phyloP scores from a whole-genome alignment of 2,329 filamentous ascomycete species.

The Dendryphion nanum region DNA sequence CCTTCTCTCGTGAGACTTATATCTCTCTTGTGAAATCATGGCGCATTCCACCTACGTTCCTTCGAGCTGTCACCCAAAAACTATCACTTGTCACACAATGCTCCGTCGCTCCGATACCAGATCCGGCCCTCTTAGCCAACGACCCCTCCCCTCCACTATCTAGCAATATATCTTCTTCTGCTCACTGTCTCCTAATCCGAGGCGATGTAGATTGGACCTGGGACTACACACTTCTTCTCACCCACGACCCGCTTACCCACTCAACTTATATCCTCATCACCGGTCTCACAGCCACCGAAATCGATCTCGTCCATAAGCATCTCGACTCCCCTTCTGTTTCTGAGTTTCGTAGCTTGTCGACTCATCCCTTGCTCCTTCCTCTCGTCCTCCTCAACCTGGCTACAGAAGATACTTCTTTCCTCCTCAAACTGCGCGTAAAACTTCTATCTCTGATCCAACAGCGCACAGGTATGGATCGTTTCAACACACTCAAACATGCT shows the following conservation, averaged over 20 bases:
- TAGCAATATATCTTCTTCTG: slow-evolving; percentile 6
- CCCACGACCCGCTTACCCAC: slow-evolving; percentile 5
- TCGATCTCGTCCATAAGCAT: slow-evolving; percentile 11
- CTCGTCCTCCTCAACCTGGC: slow-evolving; percentile 12
- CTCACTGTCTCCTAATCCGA: slow-evolving; percentile 9
- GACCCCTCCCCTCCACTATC: not conserved
- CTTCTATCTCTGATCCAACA: slow-evolving; percentile 14
- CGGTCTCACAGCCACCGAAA: slow-evolving; percentile 15
- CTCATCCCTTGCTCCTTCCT: slow-evolving; percentile 10
- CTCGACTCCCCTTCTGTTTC: slow-evolving; percentile 2
- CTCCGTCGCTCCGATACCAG: not conserved
- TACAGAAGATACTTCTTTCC: slow-evolving; percentile 9
- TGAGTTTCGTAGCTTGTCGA: not conserved
- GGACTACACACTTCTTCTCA: slow-evolving; percentile 14
- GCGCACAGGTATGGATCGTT: slow-evolving; percentile 15
- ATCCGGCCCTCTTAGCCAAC: not conserved
- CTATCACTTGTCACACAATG: slow-evolving; percentile 12
- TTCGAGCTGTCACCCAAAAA: slow-evolving; percentile 13
- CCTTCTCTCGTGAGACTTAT: slow-evolving; percentile 12
- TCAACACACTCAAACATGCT: slow-evolving; percentile 10
- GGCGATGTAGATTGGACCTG: slow-evolving; percentile 16
- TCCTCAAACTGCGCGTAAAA: slow-evolving; percentile 13
- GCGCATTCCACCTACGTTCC: slow-evolving; percentile 12
- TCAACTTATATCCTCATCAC: slow-evolving; percentile 10
- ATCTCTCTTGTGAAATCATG: slow-evolving; percentile 7